Conservation (phyloP, 345 rosid genomes). For the Eucalyptus pumila region DNA sequence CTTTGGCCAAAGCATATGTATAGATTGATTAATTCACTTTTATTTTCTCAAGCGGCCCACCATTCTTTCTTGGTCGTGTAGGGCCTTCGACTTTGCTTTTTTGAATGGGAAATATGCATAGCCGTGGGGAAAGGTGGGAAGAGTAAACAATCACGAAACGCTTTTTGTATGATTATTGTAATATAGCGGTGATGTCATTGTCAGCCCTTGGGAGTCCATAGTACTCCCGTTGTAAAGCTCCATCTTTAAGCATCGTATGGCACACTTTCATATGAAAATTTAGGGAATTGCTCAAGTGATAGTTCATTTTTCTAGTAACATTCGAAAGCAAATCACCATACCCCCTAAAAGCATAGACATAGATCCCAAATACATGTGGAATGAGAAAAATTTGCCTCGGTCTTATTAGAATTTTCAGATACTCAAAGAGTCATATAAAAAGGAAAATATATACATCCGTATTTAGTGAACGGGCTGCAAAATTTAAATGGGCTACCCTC, state of each 20-base stretch:
- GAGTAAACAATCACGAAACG: neutral
- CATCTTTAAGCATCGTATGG: neutral
- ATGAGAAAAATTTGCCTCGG: neutral
- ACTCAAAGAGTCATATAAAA: neutral
- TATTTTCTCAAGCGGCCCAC: neutral
- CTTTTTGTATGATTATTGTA: neutral
- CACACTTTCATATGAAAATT: neutral
- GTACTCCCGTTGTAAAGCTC: neutral
- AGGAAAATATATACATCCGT: neutral
- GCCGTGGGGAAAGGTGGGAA: neutral
- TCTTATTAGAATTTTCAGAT: neutral
- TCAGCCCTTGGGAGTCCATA: neutral
- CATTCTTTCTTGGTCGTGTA: neutral
- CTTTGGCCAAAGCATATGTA: neutral
- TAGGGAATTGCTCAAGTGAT: neutral
- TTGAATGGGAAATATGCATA: neutral
- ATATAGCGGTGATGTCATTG: neutral
- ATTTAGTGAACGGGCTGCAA: neutral
- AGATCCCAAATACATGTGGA: neutral
- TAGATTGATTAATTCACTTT: neutral
- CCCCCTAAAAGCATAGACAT: neutral
- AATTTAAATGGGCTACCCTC: neutral
- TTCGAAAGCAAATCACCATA: neutral
- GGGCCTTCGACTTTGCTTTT: neutral
- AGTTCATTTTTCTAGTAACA: neutral